phyloP scores from a whole-genome alignment of 2,329 filamentous ascomycete genomes.

The Xylaria hypoxylon region DNA sequence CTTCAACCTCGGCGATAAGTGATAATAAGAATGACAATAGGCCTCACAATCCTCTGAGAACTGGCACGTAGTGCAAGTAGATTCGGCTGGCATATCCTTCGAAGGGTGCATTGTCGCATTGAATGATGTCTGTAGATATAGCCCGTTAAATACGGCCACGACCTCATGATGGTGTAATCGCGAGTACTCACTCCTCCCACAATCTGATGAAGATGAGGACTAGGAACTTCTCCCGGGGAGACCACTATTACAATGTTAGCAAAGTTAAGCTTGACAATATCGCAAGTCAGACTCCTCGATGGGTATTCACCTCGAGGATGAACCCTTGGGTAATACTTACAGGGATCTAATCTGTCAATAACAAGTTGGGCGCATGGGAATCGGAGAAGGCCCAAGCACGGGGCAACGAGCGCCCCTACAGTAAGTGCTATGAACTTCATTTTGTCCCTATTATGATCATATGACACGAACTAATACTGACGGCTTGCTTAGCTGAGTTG shows the following conservation, averaged over 20 bases:
- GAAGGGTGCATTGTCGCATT: background rate
- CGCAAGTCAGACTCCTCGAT: too few relatives aligned
- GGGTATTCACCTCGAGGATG: too few relatives aligned
- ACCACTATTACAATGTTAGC: background rate
- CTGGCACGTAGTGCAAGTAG: slow-evolving; percentile 1
- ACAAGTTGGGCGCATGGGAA: slow-evolving; percentile 1
- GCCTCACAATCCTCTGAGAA: slow-evolving; percentile 2
- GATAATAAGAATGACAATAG: background rate
- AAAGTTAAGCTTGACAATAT: too few relatives aligned
- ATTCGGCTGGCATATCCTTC: background rate
- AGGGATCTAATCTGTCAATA: background rate
- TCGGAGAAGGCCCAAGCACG: background rate
- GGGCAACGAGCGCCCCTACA: background rate
- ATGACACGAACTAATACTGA: background rate
- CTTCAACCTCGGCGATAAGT: background rate
- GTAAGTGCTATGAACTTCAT: slow-evolving; percentile 1
- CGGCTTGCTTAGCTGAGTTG: background rate
- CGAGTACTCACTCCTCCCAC: background rate
- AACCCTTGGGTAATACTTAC: background rate
- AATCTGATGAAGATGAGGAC: slow-evolving; percentile 4
- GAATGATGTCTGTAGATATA: background rate
- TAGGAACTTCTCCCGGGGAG: background rate
- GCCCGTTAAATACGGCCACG: background rate
- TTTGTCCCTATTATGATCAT: background rate
- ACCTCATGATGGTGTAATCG: background rate